Conservation (phyloP, 352 stramenopile species). For the Saprolegnia diclina region DNA sequence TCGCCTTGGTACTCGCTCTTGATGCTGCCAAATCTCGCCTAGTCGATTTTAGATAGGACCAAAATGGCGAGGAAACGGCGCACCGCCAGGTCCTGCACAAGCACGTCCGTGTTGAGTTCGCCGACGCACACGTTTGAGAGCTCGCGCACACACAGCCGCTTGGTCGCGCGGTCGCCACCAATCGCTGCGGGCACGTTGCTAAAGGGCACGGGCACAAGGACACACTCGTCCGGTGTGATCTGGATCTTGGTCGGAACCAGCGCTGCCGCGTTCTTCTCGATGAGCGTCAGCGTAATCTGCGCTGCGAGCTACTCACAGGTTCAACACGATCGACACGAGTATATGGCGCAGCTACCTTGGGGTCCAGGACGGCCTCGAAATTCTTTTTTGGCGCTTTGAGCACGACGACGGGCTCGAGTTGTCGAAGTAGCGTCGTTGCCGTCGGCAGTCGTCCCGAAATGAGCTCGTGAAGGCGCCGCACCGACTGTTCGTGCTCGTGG, state of each 20-base stretch:
- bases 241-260: constrained; percentile 11
- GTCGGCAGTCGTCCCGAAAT: constrained; percentile 67
- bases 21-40: constrained; percentile 14
- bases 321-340: background rate
- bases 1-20: constrained; percentile 2
- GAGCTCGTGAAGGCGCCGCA: constrained; percentile 70
- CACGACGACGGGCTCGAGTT: constrained; percentile 61
- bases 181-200: background rate
- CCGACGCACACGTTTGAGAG: constrained; percentile 18
- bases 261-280: constrained; percentile 23
- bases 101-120: constrained; percentile 15
- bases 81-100: constrained; percentile 20
- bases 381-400: constrained; percentile 73
- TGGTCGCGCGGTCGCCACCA: constrained; percentile 5
- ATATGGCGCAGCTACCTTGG: constrained; percentile 36
- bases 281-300: constrained; percentile 13
- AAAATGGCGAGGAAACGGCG: background rate
- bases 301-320: constrained; percentile 10
- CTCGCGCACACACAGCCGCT: constrained; percentile 23
- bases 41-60: background rate
- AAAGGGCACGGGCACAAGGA: constrained; percentile 1
- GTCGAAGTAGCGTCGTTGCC: constrained; percentile 58
- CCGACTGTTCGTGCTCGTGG: constrained; percentile 32
- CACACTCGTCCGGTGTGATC: background rate
- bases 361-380: constrained; percentile 68